Evolutionary conservation across 169 alveolate species (phyloP), one percentile per base, ranked within the genome.

Genomic region (Cryptosporidium viatorum): DNA sequence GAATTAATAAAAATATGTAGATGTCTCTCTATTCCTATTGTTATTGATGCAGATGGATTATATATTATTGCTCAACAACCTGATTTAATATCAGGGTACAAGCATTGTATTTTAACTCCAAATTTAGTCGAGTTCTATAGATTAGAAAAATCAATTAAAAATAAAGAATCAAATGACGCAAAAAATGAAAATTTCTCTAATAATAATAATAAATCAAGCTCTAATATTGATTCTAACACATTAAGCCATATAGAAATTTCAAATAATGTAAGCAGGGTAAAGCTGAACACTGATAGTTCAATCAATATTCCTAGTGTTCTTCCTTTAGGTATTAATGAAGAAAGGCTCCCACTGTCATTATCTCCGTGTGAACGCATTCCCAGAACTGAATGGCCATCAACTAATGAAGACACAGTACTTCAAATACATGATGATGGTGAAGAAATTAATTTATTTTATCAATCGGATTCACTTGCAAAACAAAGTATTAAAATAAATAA

Each of bases 21-120:
- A 50, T 87, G 92, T 35, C 73, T 92, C 67, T 70, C 93, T 52
- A 85, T 92, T 26, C 89, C 89, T 37, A 85, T 94, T 59, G 74
- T 95, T 62, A 92, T 94, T 33, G 98, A 95, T 93, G 98, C 98
- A 29, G 98, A 95, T 85, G 95, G 94, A 33, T 85, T 95, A 8
- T 94, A 12, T 93, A 91, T 92, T 85, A 74, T 84, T 92, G 70
- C 93, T 23, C 71, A 80, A 62, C 89, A 80, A n/a, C 89, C 89
- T 4, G 80, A 80, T 7, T 35, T 80, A 39, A 65, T 80, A 45
- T 37, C n/a, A 6, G 89, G 51, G 9, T 16, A 35, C 33, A 58
- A 92, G 23, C 80, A 94, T 74, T 92, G 93, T 69, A 93, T 95
- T 41, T 59, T 95, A 43, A 94, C 98, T 9, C 98, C 98, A 18